phyloP scores from a whole-genome alignment of 2,329 filamentous ascomycete species.

The Hyphodiscus sp. region DNA sequence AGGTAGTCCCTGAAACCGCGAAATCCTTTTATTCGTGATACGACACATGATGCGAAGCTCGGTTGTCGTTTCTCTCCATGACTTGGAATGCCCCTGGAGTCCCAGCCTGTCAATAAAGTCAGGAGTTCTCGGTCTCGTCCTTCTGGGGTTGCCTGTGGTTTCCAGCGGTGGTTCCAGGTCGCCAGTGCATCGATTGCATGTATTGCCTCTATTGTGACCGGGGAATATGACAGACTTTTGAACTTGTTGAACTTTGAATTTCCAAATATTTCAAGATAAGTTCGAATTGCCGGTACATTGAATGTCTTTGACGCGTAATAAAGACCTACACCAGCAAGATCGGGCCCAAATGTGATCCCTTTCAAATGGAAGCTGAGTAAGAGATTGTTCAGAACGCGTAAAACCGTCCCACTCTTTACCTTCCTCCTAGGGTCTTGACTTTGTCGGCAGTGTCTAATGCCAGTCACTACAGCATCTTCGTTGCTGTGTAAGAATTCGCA shows the following conservation, averaged over 20 bases:
- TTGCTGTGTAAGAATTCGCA: constrained; percentile 9
- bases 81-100: constrained; percentile 1
- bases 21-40: not conserved
- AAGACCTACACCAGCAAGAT: constrained; percentile 12
- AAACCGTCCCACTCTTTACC: not conserved
- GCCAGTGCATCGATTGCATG: too few species aligned
- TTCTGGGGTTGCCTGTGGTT: not conserved
- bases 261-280: constrained; percentile 11
- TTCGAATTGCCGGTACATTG: constrained; percentile 10
- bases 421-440: not conserved
- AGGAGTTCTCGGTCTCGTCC: not conserved
- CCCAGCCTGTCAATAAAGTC: constrained; percentile 4
- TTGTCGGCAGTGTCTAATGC: constrained; percentile 6
- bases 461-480: not conserved
- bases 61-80: not conserved
- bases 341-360: constrained; percentile 3
- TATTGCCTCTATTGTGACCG: too few species aligned
- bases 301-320: constrained; percentile 13
- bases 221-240: too few species aligned
- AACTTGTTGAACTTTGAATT: too few species aligned
- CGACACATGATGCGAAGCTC: not conserved
- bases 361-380: constrained; percentile 11
- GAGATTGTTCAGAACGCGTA: constrained; percentile 15
- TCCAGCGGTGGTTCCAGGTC: too few species aligned
- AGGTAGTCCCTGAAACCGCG: not conserved